Conservation (phyloP, 2,329 filamentous ascomycete genomes). For the Fonsecaea monophora region DNA sequence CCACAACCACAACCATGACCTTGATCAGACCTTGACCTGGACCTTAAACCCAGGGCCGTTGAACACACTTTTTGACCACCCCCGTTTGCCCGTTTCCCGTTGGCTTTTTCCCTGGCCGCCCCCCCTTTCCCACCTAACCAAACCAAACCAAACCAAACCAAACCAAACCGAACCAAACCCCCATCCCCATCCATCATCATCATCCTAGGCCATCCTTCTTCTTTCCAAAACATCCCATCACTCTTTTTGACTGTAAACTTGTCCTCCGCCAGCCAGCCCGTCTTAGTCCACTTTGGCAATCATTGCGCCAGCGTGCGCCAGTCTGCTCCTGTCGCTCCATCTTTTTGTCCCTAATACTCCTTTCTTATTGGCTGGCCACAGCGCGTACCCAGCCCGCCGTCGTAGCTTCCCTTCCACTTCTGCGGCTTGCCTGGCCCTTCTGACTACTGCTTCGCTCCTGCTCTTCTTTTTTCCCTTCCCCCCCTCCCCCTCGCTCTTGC, state of each 20-base stretch:
- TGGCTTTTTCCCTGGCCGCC: constrained; percentile 14
- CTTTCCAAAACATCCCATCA: constrained; percentile 38
- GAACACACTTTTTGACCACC: constrained; percentile 5
- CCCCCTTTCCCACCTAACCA: constrained; percentile 28
- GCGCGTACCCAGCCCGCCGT: constrained; percentile 33
- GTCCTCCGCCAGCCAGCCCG: constrained; percentile 36
- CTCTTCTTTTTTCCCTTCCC: constrained; percentile 17
- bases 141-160: too few species aligned
- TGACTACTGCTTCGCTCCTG: constrained; percentile 27
- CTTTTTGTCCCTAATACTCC: constrained; percentile 27
- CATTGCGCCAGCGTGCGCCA: constrained; percentile 29
- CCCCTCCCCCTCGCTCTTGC: constrained; percentile 7
- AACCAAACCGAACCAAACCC: not conserved
- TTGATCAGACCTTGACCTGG: constrained; percentile 1
- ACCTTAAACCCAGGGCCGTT: not conserved
- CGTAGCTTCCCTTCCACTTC: constrained; percentile 34
- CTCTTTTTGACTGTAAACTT: constrained; percentile 21
- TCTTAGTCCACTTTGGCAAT: constrained; percentile 40
- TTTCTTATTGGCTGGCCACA: constrained; percentile 31
- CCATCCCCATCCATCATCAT: constrained; percentile 32
- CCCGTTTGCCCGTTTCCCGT: constrained; percentile 31
- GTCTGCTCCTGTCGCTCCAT: constrained; percentile 29
- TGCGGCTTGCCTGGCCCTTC: constrained; percentile 37
- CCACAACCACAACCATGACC: constrained; percentile 13
- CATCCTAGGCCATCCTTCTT: constrained; percentile 35